Evolutionary conservation across 2,329 filamentous ascomycete genomes (phyloP).

Genomic region (Alternaria sp.): DNA sequence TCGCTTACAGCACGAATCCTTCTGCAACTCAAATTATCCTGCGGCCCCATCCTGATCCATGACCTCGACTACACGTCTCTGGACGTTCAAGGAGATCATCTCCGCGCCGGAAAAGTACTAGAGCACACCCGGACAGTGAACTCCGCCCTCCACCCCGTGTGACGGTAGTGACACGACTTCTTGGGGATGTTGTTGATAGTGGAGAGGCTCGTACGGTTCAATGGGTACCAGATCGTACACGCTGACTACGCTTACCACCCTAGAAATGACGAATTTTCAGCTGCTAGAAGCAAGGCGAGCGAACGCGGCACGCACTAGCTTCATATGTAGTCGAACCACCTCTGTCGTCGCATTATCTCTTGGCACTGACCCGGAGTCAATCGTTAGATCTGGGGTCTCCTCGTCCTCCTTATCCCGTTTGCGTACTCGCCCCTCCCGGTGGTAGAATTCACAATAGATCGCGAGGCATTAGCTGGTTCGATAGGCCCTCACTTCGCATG

Average conservation of each 20-base stretch:
- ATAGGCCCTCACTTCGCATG: not conserved
- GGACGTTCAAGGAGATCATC: not conserved
- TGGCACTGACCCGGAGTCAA: not conserved
- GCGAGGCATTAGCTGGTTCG: not conserved
- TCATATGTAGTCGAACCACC: not conserved
- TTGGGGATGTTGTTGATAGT: not conserved
- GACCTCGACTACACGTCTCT: not conserved
- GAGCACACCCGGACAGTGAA: not conserved
- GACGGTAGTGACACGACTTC: not conserved
- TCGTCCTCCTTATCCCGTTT: not conserved
- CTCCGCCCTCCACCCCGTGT: not conserved
- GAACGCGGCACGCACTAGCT: not conserved
- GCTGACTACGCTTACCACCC: not conserved
- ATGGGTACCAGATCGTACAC: not conserved
- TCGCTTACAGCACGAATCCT: not conserved
- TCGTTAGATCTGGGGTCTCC: not conserved
- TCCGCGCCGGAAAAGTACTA: not conserved
- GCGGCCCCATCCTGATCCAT: not conserved
- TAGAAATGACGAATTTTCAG: not conserved
- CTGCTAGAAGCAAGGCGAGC: not conserved
- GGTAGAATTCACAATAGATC: not conserved
- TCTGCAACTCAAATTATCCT: not conserved
- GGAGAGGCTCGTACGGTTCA: not conserved
- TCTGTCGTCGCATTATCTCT: not conserved
- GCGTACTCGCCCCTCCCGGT: not conserved